phyloP scores from a whole-genome alignment of 2,329 filamentous ascomycete species.

The Colletotrichum camelliae region DNA sequence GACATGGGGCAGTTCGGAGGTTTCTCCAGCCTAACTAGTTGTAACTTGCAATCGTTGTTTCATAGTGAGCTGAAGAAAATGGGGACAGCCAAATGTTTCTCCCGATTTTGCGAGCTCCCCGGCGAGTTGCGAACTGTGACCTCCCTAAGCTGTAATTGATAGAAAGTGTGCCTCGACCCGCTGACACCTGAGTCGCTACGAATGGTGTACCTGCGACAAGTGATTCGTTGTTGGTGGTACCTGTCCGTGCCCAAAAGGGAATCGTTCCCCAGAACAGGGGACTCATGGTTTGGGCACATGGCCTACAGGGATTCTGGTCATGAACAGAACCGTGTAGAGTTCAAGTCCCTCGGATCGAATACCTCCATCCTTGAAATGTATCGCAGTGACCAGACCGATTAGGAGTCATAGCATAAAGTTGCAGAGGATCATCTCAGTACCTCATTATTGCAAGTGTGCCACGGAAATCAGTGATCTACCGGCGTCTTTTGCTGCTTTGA shows the following conservation, averaged over 20 bases:
- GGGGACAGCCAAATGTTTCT: background rate
- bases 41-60: background rate
- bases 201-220: background rate
- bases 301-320: background rate
- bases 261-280: background rate
- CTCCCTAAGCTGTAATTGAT: background rate
- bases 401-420: background rate
- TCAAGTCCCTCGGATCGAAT: background rate
- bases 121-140: background rate
- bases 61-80: background rate
- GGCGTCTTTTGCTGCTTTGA: background rate
- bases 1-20: background rate
- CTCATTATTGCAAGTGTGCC: background rate
- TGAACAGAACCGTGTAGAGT: background rate
- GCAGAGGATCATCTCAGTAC: background rate
- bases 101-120: background rate
- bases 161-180: background rate
- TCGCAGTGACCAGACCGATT: rapidly evolving
- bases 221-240: background rate
- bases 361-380: background rate
- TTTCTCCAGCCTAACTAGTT: background rate
- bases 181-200: background rate
- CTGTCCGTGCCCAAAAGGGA: background rate
- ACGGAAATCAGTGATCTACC: background rate
- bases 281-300: background rate